Base-by-base conservation (phyloP, 2,329 filamentous ascomycete genomes). In the Lizonia empirigonia region DNA sequence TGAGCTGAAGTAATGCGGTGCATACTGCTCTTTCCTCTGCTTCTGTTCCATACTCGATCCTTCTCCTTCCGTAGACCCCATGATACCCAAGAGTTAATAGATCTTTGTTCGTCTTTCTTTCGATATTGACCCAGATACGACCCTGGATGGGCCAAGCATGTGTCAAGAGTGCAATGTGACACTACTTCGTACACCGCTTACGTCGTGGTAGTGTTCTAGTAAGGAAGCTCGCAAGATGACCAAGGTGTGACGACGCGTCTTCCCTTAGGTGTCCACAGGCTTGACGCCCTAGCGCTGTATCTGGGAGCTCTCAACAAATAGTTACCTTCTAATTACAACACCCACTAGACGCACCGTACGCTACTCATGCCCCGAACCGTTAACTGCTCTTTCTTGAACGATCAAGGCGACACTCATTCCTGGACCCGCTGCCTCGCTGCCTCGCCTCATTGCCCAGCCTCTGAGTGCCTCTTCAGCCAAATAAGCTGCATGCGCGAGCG, bases 401-500 rank as follows among this genome's bases (percentile, higher is more conserved):
- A n/a, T n/a, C n/a, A n/a, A n/a, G n/a, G n/a, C n/a, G 15, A 34
- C 16, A 12, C 18, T 19, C 8, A 5, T 26, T 8, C 18, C 24
- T 22, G 9, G 22, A 20, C 36, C 22, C 44, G 24, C 26, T 32
- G 10, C 19, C 9, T 4, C 13, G 16, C 5, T 8, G 9, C 13
- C 27, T 15, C 23, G 13, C 32, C 36, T 46, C 27, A 29, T 46
- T 47, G 49, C 37, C 42, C 44, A 47, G 38, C 7, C 13, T 24
- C 37, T 32, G 34, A 16, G 15, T 52, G 2, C 34, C 33, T 41
- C 20, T 42, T 32, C 32, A 37, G 32, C 24, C n/a, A 33, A 26
- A 40, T 15, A 38, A 41, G 49, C 42, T 18, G 20, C 19, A 42
- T 44, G 20, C 32, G 33, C 30, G 32, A 46, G 38, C 32, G 32